phyloP scores from a whole-genome alignment of 169 alveolate species.

The Cryptosporidium parvum region DNA sequence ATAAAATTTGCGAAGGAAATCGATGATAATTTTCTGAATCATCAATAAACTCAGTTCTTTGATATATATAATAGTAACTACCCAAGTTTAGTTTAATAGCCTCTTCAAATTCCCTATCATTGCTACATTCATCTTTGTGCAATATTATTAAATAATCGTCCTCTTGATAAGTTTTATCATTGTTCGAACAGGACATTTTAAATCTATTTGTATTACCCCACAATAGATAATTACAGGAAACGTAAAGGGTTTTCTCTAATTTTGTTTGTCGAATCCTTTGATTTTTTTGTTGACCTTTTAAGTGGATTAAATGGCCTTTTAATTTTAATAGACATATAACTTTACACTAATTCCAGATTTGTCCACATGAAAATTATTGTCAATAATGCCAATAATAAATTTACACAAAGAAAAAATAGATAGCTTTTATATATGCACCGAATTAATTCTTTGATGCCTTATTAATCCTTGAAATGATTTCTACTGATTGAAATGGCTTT shows the following conservation, averaged over 20 bases:
- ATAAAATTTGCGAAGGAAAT: slow-evolving; percentile 6
- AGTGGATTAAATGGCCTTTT: not conserved
- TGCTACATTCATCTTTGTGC: slow-evolving; percentile 33
- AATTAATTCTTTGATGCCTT: not conserved
- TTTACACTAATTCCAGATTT: slow-evolving; percentile 49
- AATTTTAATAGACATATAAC: slow-evolving; percentile 53
- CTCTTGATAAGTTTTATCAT: slow-evolving; percentile 3
- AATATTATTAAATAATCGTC: slow-evolving; percentile 58
- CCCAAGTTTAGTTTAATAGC: not conserved
- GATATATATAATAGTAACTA: slow-evolving; percentile 15
- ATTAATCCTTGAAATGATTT: not conserved
- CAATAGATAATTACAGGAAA: not conserved
- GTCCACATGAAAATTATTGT: slow-evolving; percentile 62
- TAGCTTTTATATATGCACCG: not conserved
- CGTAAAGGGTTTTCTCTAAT: not conserved
- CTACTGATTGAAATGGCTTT: slow-evolving; percentile 10
- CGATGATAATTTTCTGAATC: not conserved
- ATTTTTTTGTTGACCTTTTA: not conserved
- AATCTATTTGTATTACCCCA: slow-evolving; percentile 9
- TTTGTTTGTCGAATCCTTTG: not conserved
- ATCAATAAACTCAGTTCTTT: slow-evolving; percentile 31
- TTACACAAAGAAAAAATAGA: not conserved
- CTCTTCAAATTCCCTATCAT: slow-evolving; percentile 12
- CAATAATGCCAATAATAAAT: not conserved
- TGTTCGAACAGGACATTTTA: slow-evolving; percentile 9